These are phyloP conservation scores for Apodospora peruviana DNA, from an alignment of 495 filamentous ascomycete species.

Conservation along the genomic window DNA sequence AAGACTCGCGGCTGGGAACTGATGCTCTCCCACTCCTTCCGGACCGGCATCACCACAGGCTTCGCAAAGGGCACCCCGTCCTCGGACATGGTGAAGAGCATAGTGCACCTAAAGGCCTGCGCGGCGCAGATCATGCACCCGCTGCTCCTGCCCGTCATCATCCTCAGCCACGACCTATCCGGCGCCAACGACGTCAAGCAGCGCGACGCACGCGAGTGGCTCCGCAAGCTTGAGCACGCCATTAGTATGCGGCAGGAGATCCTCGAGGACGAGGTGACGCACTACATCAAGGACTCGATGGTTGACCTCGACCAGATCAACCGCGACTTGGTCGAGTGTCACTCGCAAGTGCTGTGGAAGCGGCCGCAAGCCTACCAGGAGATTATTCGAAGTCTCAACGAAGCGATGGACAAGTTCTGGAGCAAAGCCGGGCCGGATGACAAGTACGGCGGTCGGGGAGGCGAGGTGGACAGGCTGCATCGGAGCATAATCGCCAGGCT, in stretches of 20 bases:
- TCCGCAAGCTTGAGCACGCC: conserved; percentile 50
- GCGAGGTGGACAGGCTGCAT: conserved; percentile 33
- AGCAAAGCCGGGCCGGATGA: conserved; percentile 6
- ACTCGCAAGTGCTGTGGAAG: conserved; percentile 53
- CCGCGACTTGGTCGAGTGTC: conserved; percentile 52
- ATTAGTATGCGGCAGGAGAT: conserved; percentile 52
- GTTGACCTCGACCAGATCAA: conserved; percentile 52
- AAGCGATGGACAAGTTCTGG: conserved; percentile 39
- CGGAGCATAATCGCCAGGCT: conserved; percentile 39
- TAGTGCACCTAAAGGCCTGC: conserved; percentile 43
- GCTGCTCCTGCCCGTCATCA: conserved; percentile 47
- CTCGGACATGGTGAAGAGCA: conserved; percentile 39
- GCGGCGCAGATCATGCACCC: conserved; percentile 42
- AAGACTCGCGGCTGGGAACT: conserved; percentile 53
- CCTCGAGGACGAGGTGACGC: conserved; percentile 37
- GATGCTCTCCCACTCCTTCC: conserved; percentile 51
- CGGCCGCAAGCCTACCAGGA: conserved; percentile 52
- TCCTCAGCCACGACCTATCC: conserved; percentile 46
- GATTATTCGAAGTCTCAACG: conserved; percentile 39
- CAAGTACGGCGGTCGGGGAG: conserved; percentile 14
- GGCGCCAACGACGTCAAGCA: conserved; percentile 46
- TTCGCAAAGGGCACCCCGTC: conserved; percentile 49
- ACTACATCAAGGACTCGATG: conserved; percentile 39
- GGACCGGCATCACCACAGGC: conserved; percentile 44
- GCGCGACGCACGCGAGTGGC: conserved; percentile 50